Base-by-base conservation (phyloP, 805 yeast species). In the Jamesozyma spencerorum region DNA sequence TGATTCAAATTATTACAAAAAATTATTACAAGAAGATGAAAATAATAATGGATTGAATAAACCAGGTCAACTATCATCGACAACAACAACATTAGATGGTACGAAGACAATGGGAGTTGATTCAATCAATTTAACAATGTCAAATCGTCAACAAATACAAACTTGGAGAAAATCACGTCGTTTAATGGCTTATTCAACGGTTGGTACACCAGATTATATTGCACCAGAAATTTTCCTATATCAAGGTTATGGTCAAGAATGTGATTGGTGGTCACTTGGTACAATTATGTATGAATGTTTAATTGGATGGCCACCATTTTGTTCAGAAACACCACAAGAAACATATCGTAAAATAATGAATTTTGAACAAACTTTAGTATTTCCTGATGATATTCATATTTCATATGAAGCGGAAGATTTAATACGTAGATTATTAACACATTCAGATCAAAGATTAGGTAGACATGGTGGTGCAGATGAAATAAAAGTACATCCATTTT, bases 261-360 rank as follows among this genome's bases (percentile, higher is more conserved):
- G 97, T 65, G 97, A 87, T 62, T 87, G 97, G 97, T 87, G 97
- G 97, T 83, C 94, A 7, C 65, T 87, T 34, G 97, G 97, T 24
- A 95, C 95, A 1, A 87, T 87, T 57, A 88, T 87, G 97, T 87
- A 82, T 63, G 97, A 87, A 70, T 87, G 97, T 66, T 67, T 87
- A 46, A 84, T 87, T 45, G 97, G 97, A 26, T 87, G 95, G 95
- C 96, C 97, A 19, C 97, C 97, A 36, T 87, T 87, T 62, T 87
- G 96, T 65, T 80, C 92, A 0, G 96, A 87, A 55, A 84, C 94
- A 10, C 95, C 95, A 10, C 94, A 85, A 46, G 97, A 87, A 51
- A 87, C 97, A 0, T 87, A 87, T 62, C 74, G 88, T 41, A 87
- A 88, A 72, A 87, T 87, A 54, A 70, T 87, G 57, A 85, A 85